phyloP scores from a whole-genome alignment of 345 rosid species.

The Cochlearia excelsa region DNA sequence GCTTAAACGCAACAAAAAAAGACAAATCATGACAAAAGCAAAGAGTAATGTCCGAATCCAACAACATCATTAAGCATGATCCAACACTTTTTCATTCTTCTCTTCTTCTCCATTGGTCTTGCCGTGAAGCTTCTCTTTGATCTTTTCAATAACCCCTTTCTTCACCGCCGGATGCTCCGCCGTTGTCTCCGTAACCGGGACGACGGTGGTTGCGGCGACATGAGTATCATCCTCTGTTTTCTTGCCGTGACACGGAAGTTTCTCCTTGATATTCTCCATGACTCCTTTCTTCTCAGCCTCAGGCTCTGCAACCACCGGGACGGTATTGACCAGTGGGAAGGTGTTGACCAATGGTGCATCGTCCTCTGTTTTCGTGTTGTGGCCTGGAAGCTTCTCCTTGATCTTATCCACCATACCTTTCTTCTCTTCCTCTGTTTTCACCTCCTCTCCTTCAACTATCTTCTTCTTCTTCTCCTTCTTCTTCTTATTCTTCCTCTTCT shows the following conservation, averaged over 20 bases:
- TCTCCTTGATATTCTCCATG: slow-evolving; percentile 49
- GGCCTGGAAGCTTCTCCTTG: slow-evolving; percentile 56
- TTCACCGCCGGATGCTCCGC: slow-evolving; percentile 41
- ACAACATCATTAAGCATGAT: slow-evolving; percentile 9
- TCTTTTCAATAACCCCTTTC: slow-evolving; percentile 68
- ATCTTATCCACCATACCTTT: slow-evolving; percentile 17
- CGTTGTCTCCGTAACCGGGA: slow-evolving; percentile 5
- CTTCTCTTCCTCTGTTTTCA: slow-evolving; percentile 18
- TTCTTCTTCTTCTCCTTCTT: slow-evolving; percentile 38
- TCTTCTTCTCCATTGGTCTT: slow-evolving; percentile 44
- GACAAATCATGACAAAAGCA: no score
- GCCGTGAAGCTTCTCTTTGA: slow-evolving; percentile 67
- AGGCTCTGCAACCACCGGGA: slow-evolving; percentile 3
- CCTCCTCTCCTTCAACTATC: slow-evolving; percentile 9
- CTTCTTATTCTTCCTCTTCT: slow-evolving; percentile 45
- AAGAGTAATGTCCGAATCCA: slow-evolving; percentile 14
- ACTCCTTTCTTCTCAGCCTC: slow-evolving; percentile 45
- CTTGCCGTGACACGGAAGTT: slow-evolving; percentile 47
- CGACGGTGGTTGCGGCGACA: background rate
- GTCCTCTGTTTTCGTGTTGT: slow-evolving; percentile 18
- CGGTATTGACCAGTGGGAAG: background rate
- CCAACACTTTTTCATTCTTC: slow-evolving; percentile 35
- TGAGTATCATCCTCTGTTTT: slow-evolving; percentile 34
- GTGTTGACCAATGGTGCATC: background rate
- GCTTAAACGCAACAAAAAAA: no score